These are phyloP conservation scores for Sextonia rubra DNA, from an alignment of 164 flowering plant genomes.

Conservation along the genomic window DNA sequence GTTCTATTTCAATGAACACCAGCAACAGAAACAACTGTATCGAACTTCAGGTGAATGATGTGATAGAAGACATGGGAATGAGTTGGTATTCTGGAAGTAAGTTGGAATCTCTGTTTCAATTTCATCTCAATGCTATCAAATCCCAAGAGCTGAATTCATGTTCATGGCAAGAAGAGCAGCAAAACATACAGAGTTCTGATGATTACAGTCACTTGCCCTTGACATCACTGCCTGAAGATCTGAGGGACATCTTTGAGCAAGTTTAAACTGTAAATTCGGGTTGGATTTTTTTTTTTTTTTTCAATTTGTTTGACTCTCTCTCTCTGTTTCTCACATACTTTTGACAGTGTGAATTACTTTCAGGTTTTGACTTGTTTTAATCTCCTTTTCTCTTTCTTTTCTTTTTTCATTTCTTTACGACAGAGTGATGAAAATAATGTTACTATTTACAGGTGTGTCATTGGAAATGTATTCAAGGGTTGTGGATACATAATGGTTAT, in stretches of 20 bases:
- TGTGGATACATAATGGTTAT: no score
- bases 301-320: background rate
- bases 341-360: conserved; percentile 7
- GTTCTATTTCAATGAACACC: conserved; percentile 44
- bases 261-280: conserved; percentile 36
- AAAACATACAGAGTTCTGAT: conserved; percentile 27
- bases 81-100: conserved; percentile 37
- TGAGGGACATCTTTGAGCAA: conserved; percentile 40
- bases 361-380: no score
- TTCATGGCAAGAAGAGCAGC: conserved; percentile 41
- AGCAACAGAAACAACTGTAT: conserved; percentile 32
- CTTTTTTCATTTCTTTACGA: no score
- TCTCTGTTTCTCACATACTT: background rate
- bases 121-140: conserved; percentile 38
- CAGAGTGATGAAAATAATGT: no score
- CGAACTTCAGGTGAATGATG: conserved; percentile 28
- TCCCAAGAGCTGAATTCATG: conserved; percentile 31
- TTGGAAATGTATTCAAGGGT: no score
- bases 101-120: conserved; percentile 44
- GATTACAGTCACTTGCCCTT: conserved; percentile 46
- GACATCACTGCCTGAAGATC: conserved; percentile 43
- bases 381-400: no score
- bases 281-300: background rate
- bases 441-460: no score
- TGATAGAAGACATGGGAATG: conserved; percentile 32